phyloP scores from a whole-genome alignment of 139 green algal genomes.

The Ettlia oleoabundans region DNA sequence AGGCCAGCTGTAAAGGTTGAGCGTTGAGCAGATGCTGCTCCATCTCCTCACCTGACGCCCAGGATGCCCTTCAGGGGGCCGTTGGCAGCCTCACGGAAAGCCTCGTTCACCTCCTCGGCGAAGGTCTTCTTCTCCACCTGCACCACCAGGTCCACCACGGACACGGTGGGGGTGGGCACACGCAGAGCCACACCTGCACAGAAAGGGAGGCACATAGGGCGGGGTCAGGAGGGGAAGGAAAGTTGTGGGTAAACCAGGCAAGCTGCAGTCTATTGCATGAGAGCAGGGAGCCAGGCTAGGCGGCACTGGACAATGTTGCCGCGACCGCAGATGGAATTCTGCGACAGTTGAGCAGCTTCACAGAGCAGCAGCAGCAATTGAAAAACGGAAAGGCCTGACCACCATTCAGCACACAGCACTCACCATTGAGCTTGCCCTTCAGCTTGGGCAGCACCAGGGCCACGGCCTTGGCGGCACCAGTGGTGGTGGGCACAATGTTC shows the following conservation, averaged over 20 bases:
- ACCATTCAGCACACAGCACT: neutral
- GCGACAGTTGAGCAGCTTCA: no score
- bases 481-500: constrained; percentile 99
- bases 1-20: no score
- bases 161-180: constrained; percentile 99
- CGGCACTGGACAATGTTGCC: no score
- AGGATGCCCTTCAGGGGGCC: constrained; percentile 93
- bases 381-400: no score
- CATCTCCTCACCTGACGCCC: constrained; percentile 74
- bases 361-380: no score
- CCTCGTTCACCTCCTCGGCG: constrained; percentile 98
- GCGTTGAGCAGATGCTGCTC: no score
- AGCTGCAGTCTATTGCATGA: neutral
- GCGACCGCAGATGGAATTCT: no score
- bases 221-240: neutral
- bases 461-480: constrained; percentile 98
- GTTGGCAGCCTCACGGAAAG: constrained; percentile 90
- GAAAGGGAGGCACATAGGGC: neutral
- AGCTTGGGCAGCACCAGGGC: constrained; percentile 92
- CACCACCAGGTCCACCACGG: constrained; percentile 97
- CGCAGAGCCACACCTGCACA: constrained; percentile 93
- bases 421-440: constrained; percentile 95
- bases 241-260: neutral
- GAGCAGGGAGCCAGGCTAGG: no score
- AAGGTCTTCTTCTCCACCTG: constrained; percentile 99